Evolutionary conservation across 371 early-diverging fungal genomes (phyloP), one percentile per base, ranked within the genome.

Genomic region (Synchytrium microbalum): DNA sequence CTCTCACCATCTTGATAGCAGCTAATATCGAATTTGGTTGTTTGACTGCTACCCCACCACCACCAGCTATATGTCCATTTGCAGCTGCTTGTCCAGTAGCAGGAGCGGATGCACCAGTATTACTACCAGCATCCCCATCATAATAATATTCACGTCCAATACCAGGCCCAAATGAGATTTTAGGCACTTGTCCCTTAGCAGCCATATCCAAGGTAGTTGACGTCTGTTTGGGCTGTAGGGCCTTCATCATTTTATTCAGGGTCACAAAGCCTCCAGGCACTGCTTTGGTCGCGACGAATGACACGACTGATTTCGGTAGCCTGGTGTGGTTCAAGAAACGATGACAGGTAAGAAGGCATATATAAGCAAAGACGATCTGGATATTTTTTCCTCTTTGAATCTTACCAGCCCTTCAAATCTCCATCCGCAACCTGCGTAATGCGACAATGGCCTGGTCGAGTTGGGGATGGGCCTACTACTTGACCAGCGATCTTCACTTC

Each of bases 371-470:
- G n/a, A n/a, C n/a, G n/a, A n/a, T n/a, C n/a, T n/a, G n/a, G n/a
- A n/a, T n/a, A n/a, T n/a, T n/a, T n/a, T n/a, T n/a, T n/a, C n/a
- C n/a, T n/a, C n/a, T n/a, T n/a, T n/a, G n/a, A n/a, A n/a, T n/a
- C n/a, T n/a, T n/a, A n/a, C 71, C 69, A 74, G 32, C 78, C 78
- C 23, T 70, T 70, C 24, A 77, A 62, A 64, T 77, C 75, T 27
- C 78, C 78, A 59, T 75, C 72, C 25, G 73, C 68, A 29, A 77
- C 54, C 61, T 77, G 78, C 3, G 73, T 67, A 1, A 73, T 69
- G 28, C 65, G 55, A 55, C 70, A 66, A 56, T 56, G 46, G 2
- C 63, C 32, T 26, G 28, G 38, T 0, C 61, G 54, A 53, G 62
- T 33, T 3, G 72, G 71, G 60, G 72, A 64, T 33, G 69, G 67